These are phyloP conservation scores for Agaricus blazei DNA, from an alignment of 768 basidiomycete genomes.

Conservation along the genomic window DNA sequence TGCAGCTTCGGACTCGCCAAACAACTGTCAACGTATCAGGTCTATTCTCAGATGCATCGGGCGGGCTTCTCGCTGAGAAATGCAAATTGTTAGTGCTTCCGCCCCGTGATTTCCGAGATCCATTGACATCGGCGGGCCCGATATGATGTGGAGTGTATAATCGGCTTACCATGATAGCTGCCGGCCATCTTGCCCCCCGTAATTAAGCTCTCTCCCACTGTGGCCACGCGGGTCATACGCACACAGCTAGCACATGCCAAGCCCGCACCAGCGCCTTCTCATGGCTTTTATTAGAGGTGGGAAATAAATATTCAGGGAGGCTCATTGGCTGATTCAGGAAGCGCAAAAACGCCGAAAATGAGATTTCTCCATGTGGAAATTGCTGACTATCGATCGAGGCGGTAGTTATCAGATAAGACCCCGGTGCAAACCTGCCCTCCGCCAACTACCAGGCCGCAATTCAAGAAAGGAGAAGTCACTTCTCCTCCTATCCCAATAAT, in stretches of 20 bases:
- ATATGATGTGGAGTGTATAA: neutral
- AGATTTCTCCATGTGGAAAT: neutral
- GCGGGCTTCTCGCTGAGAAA: no score
- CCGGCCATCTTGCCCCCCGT: no score
- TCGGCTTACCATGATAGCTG: neutral
- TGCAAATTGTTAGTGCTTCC: neutral
- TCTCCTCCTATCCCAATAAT: no score
- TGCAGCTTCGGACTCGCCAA: constrained; percentile 1
- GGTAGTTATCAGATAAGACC: neutral
- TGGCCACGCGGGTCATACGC: neutral
- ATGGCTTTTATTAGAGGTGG: neutral
- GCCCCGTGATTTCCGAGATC: constrained; percentile 3
- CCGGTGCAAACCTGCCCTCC: neutral
- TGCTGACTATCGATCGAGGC: neutral
- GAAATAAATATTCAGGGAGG: no score
- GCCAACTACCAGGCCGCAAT: neutral
- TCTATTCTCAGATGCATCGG: neutral
- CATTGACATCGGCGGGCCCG: neutral
- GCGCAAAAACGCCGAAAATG: no score
- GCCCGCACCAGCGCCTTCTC: neutral
- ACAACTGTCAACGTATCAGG: neutral
- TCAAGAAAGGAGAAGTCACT: no score
- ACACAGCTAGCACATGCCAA: neutral
- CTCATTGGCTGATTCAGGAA: no score
- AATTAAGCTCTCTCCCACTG: neutral